Conservation (phyloP, 805 yeast species). For the Zygosaccharomyces lentus region DNA sequence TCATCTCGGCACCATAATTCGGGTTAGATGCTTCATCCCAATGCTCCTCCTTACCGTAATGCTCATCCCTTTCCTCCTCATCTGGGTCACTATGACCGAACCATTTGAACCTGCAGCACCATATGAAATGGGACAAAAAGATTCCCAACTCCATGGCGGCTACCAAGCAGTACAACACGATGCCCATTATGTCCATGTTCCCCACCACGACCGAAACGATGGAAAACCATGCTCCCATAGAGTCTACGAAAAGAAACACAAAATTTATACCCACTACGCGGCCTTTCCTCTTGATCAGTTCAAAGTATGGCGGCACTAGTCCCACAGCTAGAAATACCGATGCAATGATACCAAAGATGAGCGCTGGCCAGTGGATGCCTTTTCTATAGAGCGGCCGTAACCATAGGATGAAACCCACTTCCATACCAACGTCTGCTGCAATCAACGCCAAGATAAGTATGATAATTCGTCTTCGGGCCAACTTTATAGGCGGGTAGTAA, state of each 20-base stretch:
- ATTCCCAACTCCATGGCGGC: conserved; percentile 76
- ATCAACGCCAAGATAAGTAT: conserved; percentile 39
- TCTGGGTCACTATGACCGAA: conserved; percentile 12
- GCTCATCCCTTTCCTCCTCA: conserved; percentile 5
- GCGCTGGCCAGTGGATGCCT: conserved; percentile 66
- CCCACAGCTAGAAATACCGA: conserved; percentile 73
- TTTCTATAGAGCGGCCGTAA: conserved; percentile 52
- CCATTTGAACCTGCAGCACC: conserved; percentile 51
- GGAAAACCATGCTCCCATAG: conserved; percentile 78
- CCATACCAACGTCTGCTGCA: conserved; percentile 50
- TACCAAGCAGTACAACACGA: conserved; percentile 68
- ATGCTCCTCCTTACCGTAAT: not conserved
- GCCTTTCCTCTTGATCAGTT: conserved; percentile 73
- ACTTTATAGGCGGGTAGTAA: conserved; percentile 63
- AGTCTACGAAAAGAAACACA: conserved; percentile 68
- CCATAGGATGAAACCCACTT: conserved; percentile 69
- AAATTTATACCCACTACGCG: conserved; percentile 88
- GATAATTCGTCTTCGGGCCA: conserved; percentile 37
- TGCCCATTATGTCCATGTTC: conserved; percentile 71
- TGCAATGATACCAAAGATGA: conserved; percentile 77
- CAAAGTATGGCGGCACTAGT: conserved; percentile 83
- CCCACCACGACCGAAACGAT: conserved; percentile 59
- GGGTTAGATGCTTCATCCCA: not conserved
- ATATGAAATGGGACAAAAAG: conserved; percentile 60
- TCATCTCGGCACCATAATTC: not conserved